Percentiles rank a stretch among this genome's conserved stretches.
phyloP scores from a whole-genome alignment of 2,329 filamentous ascomycete species.

The Rutstroemia sp. region DNA sequence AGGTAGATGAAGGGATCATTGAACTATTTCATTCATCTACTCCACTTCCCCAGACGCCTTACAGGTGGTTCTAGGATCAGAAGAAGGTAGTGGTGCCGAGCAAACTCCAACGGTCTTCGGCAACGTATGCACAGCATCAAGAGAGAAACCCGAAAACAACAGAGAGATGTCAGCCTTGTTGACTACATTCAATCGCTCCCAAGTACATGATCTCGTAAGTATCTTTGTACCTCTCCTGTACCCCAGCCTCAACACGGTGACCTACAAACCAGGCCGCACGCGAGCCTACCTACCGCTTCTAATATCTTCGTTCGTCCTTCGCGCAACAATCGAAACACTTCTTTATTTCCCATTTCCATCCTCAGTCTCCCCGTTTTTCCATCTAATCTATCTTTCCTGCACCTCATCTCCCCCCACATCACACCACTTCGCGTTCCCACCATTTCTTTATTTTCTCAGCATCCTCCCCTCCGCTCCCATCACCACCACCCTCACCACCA shows the following conservation, averaged over 20 bases:
- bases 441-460: not conserved
- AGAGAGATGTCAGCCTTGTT: slow-evolving; percentile 25
- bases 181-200: slow-evolving; percentile 17
- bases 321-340: not conserved
- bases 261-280: slow-evolving; percentile 23
- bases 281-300: slow-evolving; percentile 14
- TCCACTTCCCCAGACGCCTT: slow-evolving; percentile 9
- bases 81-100: slow-evolving; percentile 4
- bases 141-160: slow-evolving; percentile 13
- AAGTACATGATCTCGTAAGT: slow-evolving; percentile 26
- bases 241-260: slow-evolving; percentile 23
- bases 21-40: slow-evolving; percentile 7
- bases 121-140: slow-evolving; percentile 17
- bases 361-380: not conserved
- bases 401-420: not conserved
- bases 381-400: not conserved
- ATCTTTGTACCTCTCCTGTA: slow-evolving; percentile 24
- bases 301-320: not conserved
- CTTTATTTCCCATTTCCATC: slow-evolving; percentile 6
- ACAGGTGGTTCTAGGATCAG: slow-evolving; percentile 4
- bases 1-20: slow-evolving; percentile 3
- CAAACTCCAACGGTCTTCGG: slow-evolving; percentile 11
- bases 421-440: not conserved
- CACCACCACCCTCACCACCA: slow-evolving; percentile 7
- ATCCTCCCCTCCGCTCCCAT: not conserved